Evolutionary conservation across 2,329 filamentous ascomycete species (phyloP), one percentile per base, ranked within the genome.

Genomic region (Trichoderma sp.): DNA sequence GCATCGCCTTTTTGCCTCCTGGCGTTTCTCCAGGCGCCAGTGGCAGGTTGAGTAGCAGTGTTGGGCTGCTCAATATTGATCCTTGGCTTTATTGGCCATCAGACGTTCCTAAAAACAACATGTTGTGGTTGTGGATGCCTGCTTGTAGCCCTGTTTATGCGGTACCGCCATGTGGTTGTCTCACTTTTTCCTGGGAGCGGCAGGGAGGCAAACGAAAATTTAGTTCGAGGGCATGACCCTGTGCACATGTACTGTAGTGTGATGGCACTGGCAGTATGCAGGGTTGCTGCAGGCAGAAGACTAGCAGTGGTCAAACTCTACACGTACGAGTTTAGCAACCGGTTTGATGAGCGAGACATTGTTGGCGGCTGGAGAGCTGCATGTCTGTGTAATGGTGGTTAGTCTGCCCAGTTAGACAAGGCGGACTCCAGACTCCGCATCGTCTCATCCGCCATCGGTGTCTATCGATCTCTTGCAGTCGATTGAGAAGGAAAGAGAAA

Each of bases 251-350:
- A 43, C 30, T 34, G 56, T 51, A 51, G 67, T 62, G 57, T 62
- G 67, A 70, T 70, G n/a, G 24, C 58, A 70, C 56, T 70, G 67
- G 67, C 57, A 62, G 57, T 58, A 58, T 71, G 62, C 69, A 66
- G 69, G 69, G 69, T 66, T 71, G 51, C 61, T 60, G 61, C 61
- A 66, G 69, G 69, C 61, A 65, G 61, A 51, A 15, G 34, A 62
- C 32, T 62, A 36, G 66, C 24, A 58, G 57, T 32, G 43, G 58
- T 30, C 43, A 70, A 63, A 56, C 58, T 63, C 60, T 58, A 32
- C 68, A 63, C 21, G 30, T 60, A 32, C 56, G 6, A 32, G 21
- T 34, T 64, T 39, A 64, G 39, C 15, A 43, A 36, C 51, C 18
- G 28, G 34, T 57, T 57, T 36, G 51, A 57, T 71, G 57, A 62